These are phyloP conservation scores for Rhizopogon hawkerae DNA, from an alignment of 1,284 basidiomycete genomes.

Conservation along the genomic window DNA sequence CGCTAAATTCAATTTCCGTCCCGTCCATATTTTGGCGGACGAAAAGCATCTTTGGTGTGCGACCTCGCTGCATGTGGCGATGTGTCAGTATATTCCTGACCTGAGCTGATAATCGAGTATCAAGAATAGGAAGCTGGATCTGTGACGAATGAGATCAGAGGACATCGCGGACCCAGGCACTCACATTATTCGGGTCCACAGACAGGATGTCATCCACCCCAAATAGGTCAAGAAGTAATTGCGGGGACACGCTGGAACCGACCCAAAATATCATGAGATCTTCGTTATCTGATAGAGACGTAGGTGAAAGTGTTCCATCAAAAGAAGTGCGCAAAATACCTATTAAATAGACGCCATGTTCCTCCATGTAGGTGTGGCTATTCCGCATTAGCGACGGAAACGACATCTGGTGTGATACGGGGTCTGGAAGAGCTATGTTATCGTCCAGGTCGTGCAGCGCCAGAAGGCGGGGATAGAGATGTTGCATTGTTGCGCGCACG, in stretches of 20 bases:
- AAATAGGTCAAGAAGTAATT: constrained; percentile 80
- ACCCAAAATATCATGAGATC: constrained; percentile 90
- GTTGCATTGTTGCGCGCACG: constrained; percentile 63
- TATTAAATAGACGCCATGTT: constrained; percentile 85
- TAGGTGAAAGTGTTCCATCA: constrained; percentile 1
- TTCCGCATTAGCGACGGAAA: constrained; percentile 79
- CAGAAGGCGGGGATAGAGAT: constrained; percentile 86
- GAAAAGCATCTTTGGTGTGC: constrained; percentile 63
- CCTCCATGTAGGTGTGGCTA: constrained; percentile 84
- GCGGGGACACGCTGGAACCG: constrained; percentile 74
- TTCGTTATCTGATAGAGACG: constrained; percentile 67
- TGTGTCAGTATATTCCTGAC: constrained; percentile 76
- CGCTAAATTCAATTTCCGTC: constrained; percentile 91
- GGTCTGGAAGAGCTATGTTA: constrained; percentile 61
- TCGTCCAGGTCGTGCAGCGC: constrained; percentile 84
- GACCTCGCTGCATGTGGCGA: constrained; percentile 55
- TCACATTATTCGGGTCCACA: constrained; percentile 69
- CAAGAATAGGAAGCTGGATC: constrained; percentile 67
- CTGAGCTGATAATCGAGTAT: constrained; percentile 76
- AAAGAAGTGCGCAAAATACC: constrained; percentile 39
- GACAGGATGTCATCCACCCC: constrained; percentile 73
- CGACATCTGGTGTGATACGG: constrained; percentile 47
- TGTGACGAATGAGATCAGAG: constrained; percentile 25
- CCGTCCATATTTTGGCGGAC: constrained; percentile 93
- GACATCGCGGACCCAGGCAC: not conserved